A percentile compares a stretch with the other conserved stretches of the same genome.
These are phyloP conservation scores for Nothophytophthora sp. DNA, from an alignment of 352 stramenopile genomes.

Conservation along the genomic window DNA sequence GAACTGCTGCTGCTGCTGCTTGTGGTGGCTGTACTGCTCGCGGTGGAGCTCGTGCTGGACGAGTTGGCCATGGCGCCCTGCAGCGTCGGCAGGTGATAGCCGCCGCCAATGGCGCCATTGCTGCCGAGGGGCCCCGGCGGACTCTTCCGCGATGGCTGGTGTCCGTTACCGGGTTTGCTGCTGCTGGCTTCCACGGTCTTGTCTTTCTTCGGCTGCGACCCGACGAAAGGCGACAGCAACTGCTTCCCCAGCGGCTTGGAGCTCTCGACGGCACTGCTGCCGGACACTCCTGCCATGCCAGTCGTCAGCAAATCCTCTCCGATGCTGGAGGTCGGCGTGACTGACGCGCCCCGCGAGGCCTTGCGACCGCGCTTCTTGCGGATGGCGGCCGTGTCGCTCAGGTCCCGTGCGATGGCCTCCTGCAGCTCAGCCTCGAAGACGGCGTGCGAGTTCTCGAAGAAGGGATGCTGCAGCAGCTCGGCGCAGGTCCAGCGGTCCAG, in stretches of 20 bases:
- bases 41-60: slow-evolving; percentile 30
- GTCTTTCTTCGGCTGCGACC: slow-evolving; percentile 19
- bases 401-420: slow-evolving; percentile 63
- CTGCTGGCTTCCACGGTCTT: slow-evolving; percentile 12
- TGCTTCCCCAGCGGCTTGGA: slow-evolving; percentile 22
- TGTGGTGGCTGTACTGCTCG: slow-evolving; percentile 21
- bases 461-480: slow-evolving; percentile 74
- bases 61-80: slow-evolving; percentile 30
- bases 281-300: neutral
- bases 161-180: slow-evolving; percentile 12
- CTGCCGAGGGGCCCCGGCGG: slow-evolving; percentile 12
- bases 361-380: slow-evolving; percentile 68
- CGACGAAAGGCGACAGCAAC: slow-evolving; percentile 28
- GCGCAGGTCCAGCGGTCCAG: slow-evolving; percentile 81
- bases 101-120: neutral
- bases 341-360: slow-evolving; percentile 18
- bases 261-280: slow-evolving; percentile 1
- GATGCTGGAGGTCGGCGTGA: slow-evolving; percentile 10
- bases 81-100: slow-evolving; percentile 35
- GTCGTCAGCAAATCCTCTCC: slow-evolving; percentile 14
- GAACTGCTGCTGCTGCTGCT: slow-evolving; percentile 15
- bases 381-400: slow-evolving; percentile 58
- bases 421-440: slow-evolving; percentile 70
- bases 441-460: slow-evolving; percentile 59
- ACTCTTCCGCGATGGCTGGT: slow-evolving; percentile 15